Base-by-base conservation (phyloP, 495 filamentous ascomycete genomes). In the Penicillium antarcticum region DNA sequence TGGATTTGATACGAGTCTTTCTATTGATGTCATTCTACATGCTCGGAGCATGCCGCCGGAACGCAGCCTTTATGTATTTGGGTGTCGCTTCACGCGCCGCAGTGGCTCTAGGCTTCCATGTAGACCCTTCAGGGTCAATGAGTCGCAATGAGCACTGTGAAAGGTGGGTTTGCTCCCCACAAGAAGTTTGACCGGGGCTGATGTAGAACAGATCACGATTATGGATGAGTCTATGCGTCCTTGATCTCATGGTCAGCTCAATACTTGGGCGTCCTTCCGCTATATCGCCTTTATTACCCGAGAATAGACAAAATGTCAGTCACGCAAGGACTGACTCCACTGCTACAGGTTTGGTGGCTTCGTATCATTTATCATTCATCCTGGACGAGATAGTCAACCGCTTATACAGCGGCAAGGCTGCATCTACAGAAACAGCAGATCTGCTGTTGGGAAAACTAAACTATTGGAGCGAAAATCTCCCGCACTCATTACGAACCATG, bases 41-140 rank as follows among this genome's bases (percentile, higher is more conserved):
- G 69, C 66, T 76, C 10, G 74, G 74, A 1, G 69, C 71, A 8
- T 76, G 72, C 43, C 73, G 72, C 26, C 68, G 74, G 42, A 78
- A 78, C 41, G 67, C 72, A 4, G 73, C 74, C 7, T 78, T 75
- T 50, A 75, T 78, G 73, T 76, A 76, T 31, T 40, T 78, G 31
- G 74, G 74, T 0, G 70, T 78, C 6, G 73, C 74, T 9, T 62
- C 69, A 11, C 66, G 70, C 38, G 69, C 72, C 4, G 72, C 75
- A 9, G 66, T 69, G 7, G 72, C 72, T 9, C 46, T 78, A 13
- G 75, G 73, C 0, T 58, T 78, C 5, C 73, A 78, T 44, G 51
- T 44, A 17, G 65, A 60, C 19, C 48, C 54, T 6, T 47, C 55
- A 1, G 59, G 48, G 5, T 45, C 54, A 31, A 31, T 53, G 14